Percentiles rank a stretch among this genome's conserved stretches.
Conservation (phyloP, 1,139 yeast species). For the Yamadazyma membranifaciens region DNA sequence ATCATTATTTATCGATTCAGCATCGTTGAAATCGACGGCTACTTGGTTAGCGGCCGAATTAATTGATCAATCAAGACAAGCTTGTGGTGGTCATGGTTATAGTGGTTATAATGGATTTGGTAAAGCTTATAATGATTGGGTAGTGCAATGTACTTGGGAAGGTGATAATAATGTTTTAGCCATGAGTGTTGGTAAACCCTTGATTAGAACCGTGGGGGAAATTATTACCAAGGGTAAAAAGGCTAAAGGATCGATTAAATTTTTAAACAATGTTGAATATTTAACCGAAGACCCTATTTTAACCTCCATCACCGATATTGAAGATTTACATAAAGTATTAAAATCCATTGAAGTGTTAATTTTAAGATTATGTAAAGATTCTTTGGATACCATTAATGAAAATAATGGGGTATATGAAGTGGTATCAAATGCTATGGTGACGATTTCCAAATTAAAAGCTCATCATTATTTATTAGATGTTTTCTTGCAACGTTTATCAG, state of each 20-base stretch:
- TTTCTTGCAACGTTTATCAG: constrained; percentile 34
- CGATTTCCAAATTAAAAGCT: constrained; percentile 61
- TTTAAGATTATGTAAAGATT: constrained; percentile 46
- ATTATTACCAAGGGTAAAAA: constrained; percentile 26
- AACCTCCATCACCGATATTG: constrained; percentile 33
- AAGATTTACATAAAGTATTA: constrained; percentile 25
- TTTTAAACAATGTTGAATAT: constrained; percentile 34
- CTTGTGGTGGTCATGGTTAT: constrained; percentile 98
- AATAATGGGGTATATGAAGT: constrained; percentile 52
- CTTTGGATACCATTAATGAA: constrained; percentile 41
- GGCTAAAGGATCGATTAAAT: constrained; percentile 44
- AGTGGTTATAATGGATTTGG: constrained; percentile 89
- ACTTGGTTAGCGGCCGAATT: constrained; percentile 82
- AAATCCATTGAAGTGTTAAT: constrained; percentile 44
- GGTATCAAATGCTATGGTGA: constrained; percentile 54
- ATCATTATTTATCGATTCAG: constrained; percentile 80
- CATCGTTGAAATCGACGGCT: constrained; percentile 83
- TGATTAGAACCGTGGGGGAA: constrained; percentile 53
- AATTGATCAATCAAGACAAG: constrained; percentile 87
- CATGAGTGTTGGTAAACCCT: constrained; percentile 77
- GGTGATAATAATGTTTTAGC: constrained; percentile 91
- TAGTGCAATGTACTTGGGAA: constrained; percentile 97
- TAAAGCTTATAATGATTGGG: constrained; percentile 88
- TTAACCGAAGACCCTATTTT: constrained; percentile 31
- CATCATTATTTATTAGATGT: constrained; percentile 52